Evolutionary conservation across 2,329 filamentous ascomycete species (phyloP).

Genomic region (Raffaelea deltoideospora): DNA sequence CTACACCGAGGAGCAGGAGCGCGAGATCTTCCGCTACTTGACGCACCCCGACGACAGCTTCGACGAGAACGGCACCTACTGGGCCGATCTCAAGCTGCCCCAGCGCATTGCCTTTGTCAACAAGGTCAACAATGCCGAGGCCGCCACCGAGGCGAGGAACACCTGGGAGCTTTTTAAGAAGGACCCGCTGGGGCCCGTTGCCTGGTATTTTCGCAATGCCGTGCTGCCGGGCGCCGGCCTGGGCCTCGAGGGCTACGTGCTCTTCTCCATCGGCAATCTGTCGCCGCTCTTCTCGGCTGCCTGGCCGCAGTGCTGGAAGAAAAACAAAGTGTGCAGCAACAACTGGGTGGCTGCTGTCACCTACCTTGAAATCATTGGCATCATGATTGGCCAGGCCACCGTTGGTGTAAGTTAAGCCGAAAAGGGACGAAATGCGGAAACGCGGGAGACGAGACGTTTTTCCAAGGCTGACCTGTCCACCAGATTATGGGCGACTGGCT

Average conservation of each 20-base stretch:
- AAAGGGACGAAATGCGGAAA: too few species aligned
- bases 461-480: background rate
- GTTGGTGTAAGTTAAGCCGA: conserved; percentile 70
- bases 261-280: conserved; percentile 93
- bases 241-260: conserved; percentile 84
- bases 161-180: conserved; percentile 73
- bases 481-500: conserved; percentile 55
- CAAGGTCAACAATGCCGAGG: conserved; percentile 56
- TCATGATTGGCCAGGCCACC: conserved; percentile 82
- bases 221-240: conserved; percentile 86
- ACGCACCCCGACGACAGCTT: conserved; percentile 84
- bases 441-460: background rate
- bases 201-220: conserved; percentile 80
- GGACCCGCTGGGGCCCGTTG: conserved; percentile 70
- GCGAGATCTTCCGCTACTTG: conserved; percentile 57
- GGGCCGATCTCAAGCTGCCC: conserved; percentile 66
- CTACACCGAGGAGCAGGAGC: conserved; percentile 33
- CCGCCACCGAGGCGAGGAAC: conserved; percentile 46
- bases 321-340: conserved; percentile 45
- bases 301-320: conserved; percentile 67
- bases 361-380: conserved; percentile 86
- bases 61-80: conserved; percentile 70
- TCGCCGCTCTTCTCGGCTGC: conserved; percentile 63
- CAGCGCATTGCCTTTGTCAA: conserved; percentile 63
- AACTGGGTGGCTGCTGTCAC: conserved; percentile 77